Base-by-base conservation (phyloP, 495 filamentous ascomycete species). In the Pyrenula aspistea region DNA sequence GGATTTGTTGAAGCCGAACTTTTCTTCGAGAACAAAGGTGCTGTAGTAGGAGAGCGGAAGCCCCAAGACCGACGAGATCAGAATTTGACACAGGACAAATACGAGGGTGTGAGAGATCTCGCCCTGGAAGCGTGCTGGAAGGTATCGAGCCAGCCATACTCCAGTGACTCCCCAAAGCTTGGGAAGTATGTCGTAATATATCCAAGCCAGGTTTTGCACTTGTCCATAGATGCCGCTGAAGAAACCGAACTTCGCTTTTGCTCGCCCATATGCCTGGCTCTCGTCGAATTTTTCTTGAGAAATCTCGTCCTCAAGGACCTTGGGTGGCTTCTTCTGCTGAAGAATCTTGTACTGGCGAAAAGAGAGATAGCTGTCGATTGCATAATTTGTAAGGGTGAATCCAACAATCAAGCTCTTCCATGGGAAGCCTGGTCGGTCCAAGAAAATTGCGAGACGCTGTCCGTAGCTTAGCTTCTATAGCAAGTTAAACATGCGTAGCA, bases 1-100 rank as follows among this genome's bases (percentile, higher is more conserved):
- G 74, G 94, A 89, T 77, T 98, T 97, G 71, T 98, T 98, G 80
- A 98, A 98, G 22, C 93, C 94, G 68, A 91, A 98, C 65, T 90
- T 88, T 77, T 97, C 90, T 67, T 98, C 93, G 49, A 97, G 77
- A 48, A 96, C 87, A 66, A 98, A 98, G 1, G 86, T 91, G 74
- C 89, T 84, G 77, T 96, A 98, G 66, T 95, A 87, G 54, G 78
- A 85, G 56, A 86, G 80, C 15, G 94, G 94, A 52, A 97, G 73
- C 42, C 83, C 85, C 56, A 94, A 69, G 53, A 86, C 62, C 61
- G 89, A 87, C 36, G 88, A 84, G 62, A 89, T 79, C 59, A 95
- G 66, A 64, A 87, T 86, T 72, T 94, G 96, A 51, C 81, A 77
- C 66, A 96, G 85, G 64, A 95, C 80, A 76, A 97, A 98, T 60